Evolutionary conservation across 2,329 filamentous ascomycete species (phyloP).

Genomic region (Epicoccum nigrum): DNA sequence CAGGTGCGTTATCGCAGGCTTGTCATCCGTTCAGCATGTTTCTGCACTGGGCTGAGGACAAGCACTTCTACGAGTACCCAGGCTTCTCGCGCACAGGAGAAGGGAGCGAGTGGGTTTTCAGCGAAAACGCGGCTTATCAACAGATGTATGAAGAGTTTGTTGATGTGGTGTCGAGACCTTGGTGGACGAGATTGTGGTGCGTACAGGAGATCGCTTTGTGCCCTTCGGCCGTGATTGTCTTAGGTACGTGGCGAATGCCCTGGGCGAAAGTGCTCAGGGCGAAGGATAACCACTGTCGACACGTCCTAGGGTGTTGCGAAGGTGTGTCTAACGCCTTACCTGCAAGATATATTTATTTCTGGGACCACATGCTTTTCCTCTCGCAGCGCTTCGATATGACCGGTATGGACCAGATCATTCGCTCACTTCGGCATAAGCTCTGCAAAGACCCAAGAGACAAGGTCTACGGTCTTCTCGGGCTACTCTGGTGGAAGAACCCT

Average conservation of each 20-base stretch:
- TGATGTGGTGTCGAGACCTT: neutral
- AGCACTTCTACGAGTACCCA: neutral
- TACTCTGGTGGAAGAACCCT: neutral
- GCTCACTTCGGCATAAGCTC: constrained; percentile 2
- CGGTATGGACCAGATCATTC: neutral
- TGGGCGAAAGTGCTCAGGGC: neutral
- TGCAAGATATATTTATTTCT: neutral
- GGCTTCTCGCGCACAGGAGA: neutral
- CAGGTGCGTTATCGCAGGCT: neutral
- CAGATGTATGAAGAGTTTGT: neutral
- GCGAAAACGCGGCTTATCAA: neutral
- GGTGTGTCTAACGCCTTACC: neutral
- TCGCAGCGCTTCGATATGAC: neutral
- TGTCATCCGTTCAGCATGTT: neutral
- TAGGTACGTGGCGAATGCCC: neutral
- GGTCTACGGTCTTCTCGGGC: neutral
- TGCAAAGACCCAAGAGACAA: constrained; percentile 6
- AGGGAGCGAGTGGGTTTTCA: neutral
- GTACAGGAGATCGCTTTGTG: neutral
- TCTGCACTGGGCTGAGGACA: neutral
- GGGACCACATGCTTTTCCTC: constrained; percentile 2
- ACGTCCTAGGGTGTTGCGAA: neutral
- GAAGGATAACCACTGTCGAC: neutral
- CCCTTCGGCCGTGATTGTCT: neutral
- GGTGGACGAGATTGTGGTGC: constrained; percentile 6